These are phyloP conservation scores for Pyricularia grisea DNA, from an alignment of 2,329 filamentous ascomycete species.

Conservation along the genomic window DNA sequence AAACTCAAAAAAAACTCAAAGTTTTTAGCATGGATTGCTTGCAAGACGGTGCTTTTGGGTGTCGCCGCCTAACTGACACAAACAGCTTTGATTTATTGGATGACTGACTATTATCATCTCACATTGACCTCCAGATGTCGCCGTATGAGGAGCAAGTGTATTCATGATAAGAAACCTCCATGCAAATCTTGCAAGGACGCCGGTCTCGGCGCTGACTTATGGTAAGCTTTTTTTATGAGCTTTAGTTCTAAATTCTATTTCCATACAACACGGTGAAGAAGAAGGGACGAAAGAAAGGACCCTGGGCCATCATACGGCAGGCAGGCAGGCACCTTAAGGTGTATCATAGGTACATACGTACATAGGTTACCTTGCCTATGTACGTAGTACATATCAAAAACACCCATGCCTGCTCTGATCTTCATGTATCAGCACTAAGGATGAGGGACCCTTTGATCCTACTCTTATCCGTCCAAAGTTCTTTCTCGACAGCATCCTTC, in stretches of 20 bases:
- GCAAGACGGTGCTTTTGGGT: background rate
- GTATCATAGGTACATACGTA: too few species aligned
- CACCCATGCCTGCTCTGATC: background rate
- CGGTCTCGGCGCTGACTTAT: slow-evolving; percentile 36
- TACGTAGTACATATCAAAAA: background rate
- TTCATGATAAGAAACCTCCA: slow-evolving; percentile 13
- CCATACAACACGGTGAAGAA: background rate
- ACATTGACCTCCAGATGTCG: slow-evolving; percentile 10
- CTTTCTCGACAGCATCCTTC: too few species aligned
- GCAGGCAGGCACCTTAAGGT: background rate
- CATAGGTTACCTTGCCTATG: too few species aligned
- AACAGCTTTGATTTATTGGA: background rate
- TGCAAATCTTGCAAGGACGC: slow-evolving; percentile 43
- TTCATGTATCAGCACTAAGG: background rate
- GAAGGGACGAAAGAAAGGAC: background rate
- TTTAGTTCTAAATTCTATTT: background rate
- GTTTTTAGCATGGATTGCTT: background rate
- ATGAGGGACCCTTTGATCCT: background rate
- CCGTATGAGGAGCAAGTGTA: slow-evolving; percentile 15
- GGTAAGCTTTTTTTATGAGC: slow-evolving; percentile 25
- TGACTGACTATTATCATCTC: background rate
- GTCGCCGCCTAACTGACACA: background rate
- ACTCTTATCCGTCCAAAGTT: background rate
- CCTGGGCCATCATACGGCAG: background rate
- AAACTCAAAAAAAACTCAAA: background rate